These are phyloP conservation scores for Boletus sp. DNA, from an alignment of 768 basidiomycete genomes.

Conservation along the genomic window DNA sequence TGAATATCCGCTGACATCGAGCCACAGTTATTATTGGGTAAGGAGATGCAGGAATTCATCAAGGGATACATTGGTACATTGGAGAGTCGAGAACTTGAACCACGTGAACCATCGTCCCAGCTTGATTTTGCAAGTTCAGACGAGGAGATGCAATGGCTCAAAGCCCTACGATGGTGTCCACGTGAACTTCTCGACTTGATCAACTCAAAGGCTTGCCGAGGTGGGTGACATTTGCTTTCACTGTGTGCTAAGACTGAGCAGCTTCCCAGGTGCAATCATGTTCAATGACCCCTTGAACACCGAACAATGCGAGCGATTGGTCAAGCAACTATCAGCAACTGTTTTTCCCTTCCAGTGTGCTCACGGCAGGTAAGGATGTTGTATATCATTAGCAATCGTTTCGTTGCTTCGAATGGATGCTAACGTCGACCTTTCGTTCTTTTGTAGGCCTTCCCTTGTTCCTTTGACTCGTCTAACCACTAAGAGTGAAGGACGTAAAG, in stretches of 20 bases:
- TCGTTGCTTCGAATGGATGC: neutral
- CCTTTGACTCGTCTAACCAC: conserved; percentile 40
- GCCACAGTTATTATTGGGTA: conserved; percentile 56
- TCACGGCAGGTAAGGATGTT: conserved; percentile 69
- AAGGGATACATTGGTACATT: conserved; percentile 68
- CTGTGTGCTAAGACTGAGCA: neutral
- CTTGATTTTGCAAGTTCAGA: conserved; percentile 5
- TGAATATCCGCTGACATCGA: conserved; percentile 10
- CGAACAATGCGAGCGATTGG: conserved; percentile 68
- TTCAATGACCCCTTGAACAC: conserved; percentile 80
- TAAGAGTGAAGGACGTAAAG: conserved; percentile 10
- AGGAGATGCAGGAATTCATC: conserved; percentile 74
- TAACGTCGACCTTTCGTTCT: neutral
- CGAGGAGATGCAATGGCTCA: conserved; percentile 53
- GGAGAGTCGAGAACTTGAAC: conserved; percentile 43
- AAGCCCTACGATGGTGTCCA: conserved; percentile 81
- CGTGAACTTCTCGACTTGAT: conserved; percentile 75
- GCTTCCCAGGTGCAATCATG: conserved; percentile 84
- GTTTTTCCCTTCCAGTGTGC: conserved; percentile 94
- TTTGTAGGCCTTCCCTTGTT: conserved; percentile 51
- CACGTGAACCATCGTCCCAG: conserved; percentile 16
- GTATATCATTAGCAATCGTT: neutral
- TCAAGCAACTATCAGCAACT: conserved; percentile 66
- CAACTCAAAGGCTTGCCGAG: conserved; percentile 96
- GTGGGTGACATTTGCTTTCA: conserved; percentile 42